Conservation (phyloP, 192 early-diverging fungal genomes). For the Oehlia diaphana region DNA sequence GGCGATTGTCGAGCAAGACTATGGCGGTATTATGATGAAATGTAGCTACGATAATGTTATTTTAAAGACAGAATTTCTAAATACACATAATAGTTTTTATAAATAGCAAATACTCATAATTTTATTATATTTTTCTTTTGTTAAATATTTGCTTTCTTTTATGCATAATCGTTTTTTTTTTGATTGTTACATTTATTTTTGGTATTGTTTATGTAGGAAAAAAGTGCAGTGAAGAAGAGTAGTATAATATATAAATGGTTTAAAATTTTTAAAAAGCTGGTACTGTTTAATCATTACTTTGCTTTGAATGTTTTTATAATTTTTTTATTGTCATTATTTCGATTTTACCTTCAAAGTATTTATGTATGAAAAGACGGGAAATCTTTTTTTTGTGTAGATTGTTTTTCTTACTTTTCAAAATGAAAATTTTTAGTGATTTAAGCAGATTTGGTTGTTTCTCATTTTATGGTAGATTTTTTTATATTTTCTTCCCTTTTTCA, state of each 20-base stretch:
- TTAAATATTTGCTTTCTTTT: neutral
- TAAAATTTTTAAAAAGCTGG: neutral
- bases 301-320: neutral
- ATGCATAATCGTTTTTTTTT: neutral
- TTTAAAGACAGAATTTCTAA: neutral
- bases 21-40: conserved; percentile 75
- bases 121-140: neutral
- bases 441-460: neutral
- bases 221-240: neutral
- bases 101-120: neutral
- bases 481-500: neutral
- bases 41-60: too few relatives aligned
- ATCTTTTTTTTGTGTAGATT: neutral
- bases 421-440: neutral
- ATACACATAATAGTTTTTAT: neutral
- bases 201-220: too few relatives aligned
- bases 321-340: too few relatives aligned
- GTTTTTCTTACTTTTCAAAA: neutral
- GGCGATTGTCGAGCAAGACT: conserved; percentile 91
- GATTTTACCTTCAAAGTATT: too few relatives aligned
- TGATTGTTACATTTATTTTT: neutral
- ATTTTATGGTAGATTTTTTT: neutral
- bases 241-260: neutral
- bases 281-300: neutral
- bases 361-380: neutral